These are phyloP conservation scores for Endoconidiophora laricicola DNA, from an alignment of 2,329 filamentous ascomycete species.

Conservation along the genomic window DNA sequence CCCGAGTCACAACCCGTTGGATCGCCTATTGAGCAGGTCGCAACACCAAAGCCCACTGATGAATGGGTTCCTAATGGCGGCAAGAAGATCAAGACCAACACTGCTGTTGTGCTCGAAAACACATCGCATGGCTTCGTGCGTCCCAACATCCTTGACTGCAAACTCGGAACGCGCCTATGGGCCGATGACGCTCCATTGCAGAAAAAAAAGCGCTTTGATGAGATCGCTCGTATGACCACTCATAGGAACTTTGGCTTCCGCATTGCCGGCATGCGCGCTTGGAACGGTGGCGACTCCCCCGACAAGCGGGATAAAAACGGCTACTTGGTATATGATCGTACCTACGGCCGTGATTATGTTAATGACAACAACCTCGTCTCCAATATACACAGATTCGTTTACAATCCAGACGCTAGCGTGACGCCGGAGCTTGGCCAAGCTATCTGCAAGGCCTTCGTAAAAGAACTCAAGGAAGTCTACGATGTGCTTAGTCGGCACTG, in stretches of 20 bases:
- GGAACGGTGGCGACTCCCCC: constrained; percentile 36
- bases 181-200: constrained; percentile 50
- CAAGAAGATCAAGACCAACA: constrained; percentile 54
- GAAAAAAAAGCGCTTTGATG: constrained; percentile 43
- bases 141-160: constrained; percentile 86
- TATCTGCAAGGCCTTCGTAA: constrained; percentile 36
- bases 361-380: constrained; percentile 36
- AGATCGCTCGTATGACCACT: constrained; percentile 41
- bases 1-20: too few species aligned
- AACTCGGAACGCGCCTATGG: constrained; percentile 76
- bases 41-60: constrained; percentile 11
- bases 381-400: constrained; percentile 40
- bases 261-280: constrained; percentile 49
- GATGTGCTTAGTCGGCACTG: constrained; percentile 37
- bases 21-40: neutral
- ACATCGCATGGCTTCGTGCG: constrained; percentile 61
- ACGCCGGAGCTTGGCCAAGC: constrained; percentile 39
- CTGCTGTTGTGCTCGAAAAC: constrained; percentile 74
- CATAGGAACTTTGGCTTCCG: constrained; percentile 44
- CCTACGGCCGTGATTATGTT: constrained; percentile 39
- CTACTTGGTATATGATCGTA: constrained; percentile 46
- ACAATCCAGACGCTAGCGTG: constrained; percentile 40
- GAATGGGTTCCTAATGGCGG: constrained; percentile 33
- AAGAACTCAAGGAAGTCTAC: constrained; percentile 36
- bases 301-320: constrained; percentile 35